Conservation (phyloP, 2,329 filamentous ascomycete genomes). For the Fusarium armeniacum region DNA sequence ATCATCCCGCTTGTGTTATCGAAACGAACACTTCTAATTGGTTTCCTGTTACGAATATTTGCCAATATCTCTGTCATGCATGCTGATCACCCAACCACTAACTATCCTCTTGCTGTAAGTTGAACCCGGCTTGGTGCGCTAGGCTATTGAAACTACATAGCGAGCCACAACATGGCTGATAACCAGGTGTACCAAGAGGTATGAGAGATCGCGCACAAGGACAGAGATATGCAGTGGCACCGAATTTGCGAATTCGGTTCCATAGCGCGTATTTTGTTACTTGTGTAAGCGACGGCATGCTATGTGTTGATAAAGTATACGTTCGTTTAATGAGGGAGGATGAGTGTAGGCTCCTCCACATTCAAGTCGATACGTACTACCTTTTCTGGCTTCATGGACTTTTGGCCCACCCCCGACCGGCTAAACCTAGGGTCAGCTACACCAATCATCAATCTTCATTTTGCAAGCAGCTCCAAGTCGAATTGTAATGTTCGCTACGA, state of each 20-base stretch:
- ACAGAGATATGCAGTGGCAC: slow-evolving; percentile 35
- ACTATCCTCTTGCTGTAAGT: slow-evolving; percentile 23
- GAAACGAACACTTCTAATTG: slow-evolving; percentile 1
- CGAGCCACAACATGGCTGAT: slow-evolving; percentile 27
- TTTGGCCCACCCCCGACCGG: slow-evolving; percentile 26
- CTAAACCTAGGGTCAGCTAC: slow-evolving; percentile 30
- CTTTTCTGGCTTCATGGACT: neutral
- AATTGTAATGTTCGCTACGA: slow-evolving; percentile 44
- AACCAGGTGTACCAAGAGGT: slow-evolving; percentile 19
- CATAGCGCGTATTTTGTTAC: slow-evolving; percentile 9
- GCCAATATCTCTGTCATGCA: neutral
- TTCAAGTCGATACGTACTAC: slow-evolving; percentile 38
- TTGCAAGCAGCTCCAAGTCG: slow-evolving; percentile 54
- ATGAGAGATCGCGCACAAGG: slow-evolving; percentile 31
- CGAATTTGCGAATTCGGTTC: slow-evolving; percentile 11
- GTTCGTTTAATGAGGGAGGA: slow-evolving; percentile 24
- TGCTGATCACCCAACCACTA: slow-evolving; percentile 11
- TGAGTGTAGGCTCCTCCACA: slow-evolving; percentile 20
- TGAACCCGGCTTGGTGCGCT: slow-evolving; percentile 1
- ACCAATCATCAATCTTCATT: slow-evolving; percentile 54
- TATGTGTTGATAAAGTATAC: slow-evolving; percentile 24
- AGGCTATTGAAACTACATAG: slow-evolving; percentile 15
- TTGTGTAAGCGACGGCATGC: slow-evolving; percentile 14
- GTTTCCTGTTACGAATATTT: slow-evolving; percentile 7
- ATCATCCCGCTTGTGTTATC: slow-evolving; percentile 25